phyloP scores from a whole-genome alignment of 2,329 filamentous ascomycete genomes.

The Drechslerella dactyloides region DNA sequence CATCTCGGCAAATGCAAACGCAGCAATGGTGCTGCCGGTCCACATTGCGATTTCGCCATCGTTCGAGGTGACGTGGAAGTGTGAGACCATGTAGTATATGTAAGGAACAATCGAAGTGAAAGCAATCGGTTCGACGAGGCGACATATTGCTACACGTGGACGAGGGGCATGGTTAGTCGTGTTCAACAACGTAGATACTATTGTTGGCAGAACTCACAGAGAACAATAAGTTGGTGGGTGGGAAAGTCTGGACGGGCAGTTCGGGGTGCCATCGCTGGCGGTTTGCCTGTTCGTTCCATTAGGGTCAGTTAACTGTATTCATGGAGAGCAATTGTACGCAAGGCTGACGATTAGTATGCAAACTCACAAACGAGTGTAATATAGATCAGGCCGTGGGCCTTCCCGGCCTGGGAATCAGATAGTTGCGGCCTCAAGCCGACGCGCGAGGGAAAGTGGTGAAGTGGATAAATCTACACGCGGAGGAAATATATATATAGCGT shows the following conservation, averaged over 20 bases:
- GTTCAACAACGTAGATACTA: background rate
- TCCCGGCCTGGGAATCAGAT: no score
- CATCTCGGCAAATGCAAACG: conserved; percentile 93
- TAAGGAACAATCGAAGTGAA: conserved; percentile 74
- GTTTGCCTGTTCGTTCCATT: background rate
- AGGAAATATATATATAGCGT: no score
- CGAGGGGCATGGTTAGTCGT: conserved; percentile 59
- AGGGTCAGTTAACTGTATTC: no score
- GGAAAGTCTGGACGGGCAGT: conserved; percentile 43
- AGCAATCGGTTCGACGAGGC: conserved; percentile 77
- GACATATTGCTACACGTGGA: conserved; percentile 78
- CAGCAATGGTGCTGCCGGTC: conserved; percentile 37
- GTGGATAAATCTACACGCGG: no score
- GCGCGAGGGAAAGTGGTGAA: no score
- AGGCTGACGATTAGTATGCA: no score
- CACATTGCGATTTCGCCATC: conserved; percentile 49
- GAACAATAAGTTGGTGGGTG: conserved; percentile 30
- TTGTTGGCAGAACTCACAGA: conserved; percentile 18
- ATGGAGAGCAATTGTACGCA: no score
- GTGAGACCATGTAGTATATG: conserved; percentile 72
- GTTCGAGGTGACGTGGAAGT: conserved; percentile 65
- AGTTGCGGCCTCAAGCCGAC: no score
- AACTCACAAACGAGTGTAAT: no score
- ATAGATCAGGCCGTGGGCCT: no score
- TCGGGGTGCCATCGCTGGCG: conserved; percentile 22